Percentiles rank a stretch among this genome's conserved stretches.
These are phyloP conservation scores for Phenoliferia sp. DNA, from an alignment of 1,284 basidiomycete genomes.

Conservation along the genomic window DNA sequence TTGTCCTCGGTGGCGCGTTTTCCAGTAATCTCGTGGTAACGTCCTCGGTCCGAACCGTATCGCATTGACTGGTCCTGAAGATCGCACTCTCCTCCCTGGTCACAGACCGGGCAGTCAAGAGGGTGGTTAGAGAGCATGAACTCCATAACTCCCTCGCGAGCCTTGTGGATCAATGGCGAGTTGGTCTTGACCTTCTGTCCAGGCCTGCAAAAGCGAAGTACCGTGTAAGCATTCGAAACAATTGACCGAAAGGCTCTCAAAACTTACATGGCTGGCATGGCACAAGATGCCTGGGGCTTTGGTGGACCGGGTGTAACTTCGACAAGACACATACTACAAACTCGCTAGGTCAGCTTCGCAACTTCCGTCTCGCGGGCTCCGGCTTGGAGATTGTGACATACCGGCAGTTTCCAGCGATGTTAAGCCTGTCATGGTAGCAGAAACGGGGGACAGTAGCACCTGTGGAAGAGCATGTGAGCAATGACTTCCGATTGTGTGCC, in stretches of 20 bases:
- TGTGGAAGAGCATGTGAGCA: not conserved
- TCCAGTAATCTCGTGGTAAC: conserved; percentile 96
- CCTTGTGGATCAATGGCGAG: conserved; percentile 90
- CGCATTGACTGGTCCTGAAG: conserved; percentile 99
- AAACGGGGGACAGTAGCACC: conserved; percentile 53
- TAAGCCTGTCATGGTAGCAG: conserved; percentile 89
- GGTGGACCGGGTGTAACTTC: conserved; percentile 58
- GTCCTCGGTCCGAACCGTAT: conserved; percentile 92
- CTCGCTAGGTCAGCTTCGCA: not conserved
- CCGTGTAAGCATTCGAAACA: not conserved
- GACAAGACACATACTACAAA: conserved; percentile 83
- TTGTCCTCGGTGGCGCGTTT: conserved; percentile 99
- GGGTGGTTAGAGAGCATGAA: conserved; percentile 97
- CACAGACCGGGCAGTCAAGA: conserved; percentile 96
- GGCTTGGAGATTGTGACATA: conserved; percentile 44
- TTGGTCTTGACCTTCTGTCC: conserved; percentile 95
- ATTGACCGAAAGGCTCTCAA: not conserved
- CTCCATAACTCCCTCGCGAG: conserved; percentile 97
- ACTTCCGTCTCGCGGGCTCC: not conserved
- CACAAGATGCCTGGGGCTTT: conserved; percentile 52
- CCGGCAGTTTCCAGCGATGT: conserved; percentile 94
- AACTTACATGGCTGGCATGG: conserved; percentile 84
- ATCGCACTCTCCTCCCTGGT: conserved; percentile 84
- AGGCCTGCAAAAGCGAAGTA: conserved; percentile 50
- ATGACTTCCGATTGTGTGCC: no score